Evolutionary conservation across 2,329 filamentous ascomycete genomes (phyloP), one percentile per base, ranked within the genome.

Genomic region (Furcasterigmium sp.): DNA sequence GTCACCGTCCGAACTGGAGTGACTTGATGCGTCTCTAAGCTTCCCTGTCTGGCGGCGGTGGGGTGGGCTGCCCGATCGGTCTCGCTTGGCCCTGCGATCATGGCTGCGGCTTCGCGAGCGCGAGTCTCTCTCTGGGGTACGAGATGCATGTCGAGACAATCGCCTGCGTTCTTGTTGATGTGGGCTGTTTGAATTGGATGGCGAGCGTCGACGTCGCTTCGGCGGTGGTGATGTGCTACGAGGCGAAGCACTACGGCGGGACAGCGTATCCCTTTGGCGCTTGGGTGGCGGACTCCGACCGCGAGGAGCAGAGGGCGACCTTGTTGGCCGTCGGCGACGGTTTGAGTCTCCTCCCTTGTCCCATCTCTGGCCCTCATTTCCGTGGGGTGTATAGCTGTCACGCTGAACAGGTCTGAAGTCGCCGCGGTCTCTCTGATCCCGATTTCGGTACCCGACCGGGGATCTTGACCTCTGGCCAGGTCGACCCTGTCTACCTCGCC

Each of bases 301-400:
- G 6, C 62, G 62, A 2, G 70, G 71, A 13, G 45, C 45, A 17
- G 65, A 68, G 21, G 61, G 59, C 9, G 63, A 63, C 56, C 54
- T 44, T 28, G 35, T 41, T 34, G 5, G 54, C 51, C 30, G 48
- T 34, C 68, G 68, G 18, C 67, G 68, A 38, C 73, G 70, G 47
- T 67, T 56, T 43, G 65, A 62, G 46, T 67, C 64, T 14, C 64
- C 57, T 13, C 61, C 65, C 15, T 62, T 59, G 19, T 58, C 59
- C 2, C n/a, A 7, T 19, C 59, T 58, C 8, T 59, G 60, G n/a
- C 63, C 63, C 37, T 69, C 68, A 39, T 64, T 64, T n/a, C 66
- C 68, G 49, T 69, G 64, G 2, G 76, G 77, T 28, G 76, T 66
- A 46, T 82, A 77, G 46, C 70, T 70, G 49, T 81, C 76, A 38